phyloP scores from a whole-genome alignment of 768 basidiomycete species.

The Phylloporus rhodoxanthus region DNA sequence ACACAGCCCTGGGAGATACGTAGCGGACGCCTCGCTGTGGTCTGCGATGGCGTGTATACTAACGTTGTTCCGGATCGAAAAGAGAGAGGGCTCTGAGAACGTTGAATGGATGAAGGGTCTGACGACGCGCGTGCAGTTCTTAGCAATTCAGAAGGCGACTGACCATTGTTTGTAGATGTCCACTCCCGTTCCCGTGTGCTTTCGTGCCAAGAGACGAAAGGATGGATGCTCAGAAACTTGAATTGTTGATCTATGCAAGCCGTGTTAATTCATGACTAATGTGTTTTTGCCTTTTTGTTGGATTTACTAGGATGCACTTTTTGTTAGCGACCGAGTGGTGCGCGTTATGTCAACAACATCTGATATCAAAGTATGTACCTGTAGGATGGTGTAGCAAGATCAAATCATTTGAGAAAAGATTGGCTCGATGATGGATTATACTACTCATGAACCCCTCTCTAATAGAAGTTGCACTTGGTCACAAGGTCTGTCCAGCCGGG shows the following conservation, averaged over 20 bases:
- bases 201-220: slow-evolving; percentile 12
- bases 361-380: too few relatives aligned
- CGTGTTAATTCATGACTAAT: not conserved
- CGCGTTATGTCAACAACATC: too few relatives aligned
- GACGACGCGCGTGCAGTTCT: not conserved
- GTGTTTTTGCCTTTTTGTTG: not conserved
- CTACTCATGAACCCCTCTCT: too few relatives aligned
- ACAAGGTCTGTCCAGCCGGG: too few relatives aligned
- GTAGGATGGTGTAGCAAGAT: too few relatives aligned
- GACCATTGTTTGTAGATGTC: slow-evolving; percentile 2
- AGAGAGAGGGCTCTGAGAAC: slow-evolving; percentile 11
- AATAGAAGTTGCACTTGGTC: too few relatives aligned
- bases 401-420: too few relatives aligned
- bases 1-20: slow-evolving; percentile 16
- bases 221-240: slow-evolving; percentile 11
- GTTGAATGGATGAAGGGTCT: slow-evolving; percentile 17
- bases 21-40: slow-evolving; percentile 21
- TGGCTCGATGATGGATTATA: too few relatives aligned
- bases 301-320: not conserved
- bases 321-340: too few relatives aligned
- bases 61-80: slow-evolving; percentile 13
- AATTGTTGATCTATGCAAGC: slow-evolving; percentile 7
- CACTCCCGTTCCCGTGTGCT: slow-evolving; percentile 15
- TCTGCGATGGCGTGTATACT: slow-evolving; percentile 18
- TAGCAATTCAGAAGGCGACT: not conserved